Evolutionary conservation across 495 filamentous ascomycete genomes (phyloP).

Genomic region (Xylaria grammica): DNA sequence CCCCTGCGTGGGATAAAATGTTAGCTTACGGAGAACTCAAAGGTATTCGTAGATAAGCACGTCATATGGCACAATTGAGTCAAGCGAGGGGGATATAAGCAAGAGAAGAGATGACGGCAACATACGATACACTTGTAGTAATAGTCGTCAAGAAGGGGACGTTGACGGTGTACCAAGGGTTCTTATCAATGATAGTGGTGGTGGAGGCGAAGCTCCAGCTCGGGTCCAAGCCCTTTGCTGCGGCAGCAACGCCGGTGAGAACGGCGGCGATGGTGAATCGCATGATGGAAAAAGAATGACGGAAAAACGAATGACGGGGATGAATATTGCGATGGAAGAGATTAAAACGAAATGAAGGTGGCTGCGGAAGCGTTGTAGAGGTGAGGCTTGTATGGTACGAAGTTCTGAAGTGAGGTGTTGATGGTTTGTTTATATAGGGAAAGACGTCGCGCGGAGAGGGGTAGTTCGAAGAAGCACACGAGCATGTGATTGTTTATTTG

Average conservation of each 20-base stretch:
- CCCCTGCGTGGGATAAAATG: slow-evolving; percentile 3
- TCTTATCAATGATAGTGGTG: neutral
- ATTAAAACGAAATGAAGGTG: too few relatives aligned
- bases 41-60: neutral
- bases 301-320: neutral
- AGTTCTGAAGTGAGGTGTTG: too few relatives aligned
- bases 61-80: neutral
- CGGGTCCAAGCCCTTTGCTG: neutral
- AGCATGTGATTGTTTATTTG: neutral
- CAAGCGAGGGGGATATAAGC: too few relatives aligned
- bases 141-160: slow-evolving; percentile 7
- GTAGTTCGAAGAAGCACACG: neutral
- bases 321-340: too few relatives aligned
- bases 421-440: too few relatives aligned
- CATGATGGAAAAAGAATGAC: neutral
- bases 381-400: too few relatives aligned
- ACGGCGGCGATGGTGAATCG: neutral
- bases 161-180: slow-evolving; percentile 13
- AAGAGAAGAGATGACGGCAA: neutral
- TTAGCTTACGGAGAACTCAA: neutral
- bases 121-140: slow-evolving; percentile 11
- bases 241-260: slow-evolving; percentile 2
- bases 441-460: neutral
- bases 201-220: slow-evolving; percentile 21
- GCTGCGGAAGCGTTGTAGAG: too few relatives aligned